Conservation (phyloP, 75 land plant genomes). For the Picea sitchensis region DNA sequence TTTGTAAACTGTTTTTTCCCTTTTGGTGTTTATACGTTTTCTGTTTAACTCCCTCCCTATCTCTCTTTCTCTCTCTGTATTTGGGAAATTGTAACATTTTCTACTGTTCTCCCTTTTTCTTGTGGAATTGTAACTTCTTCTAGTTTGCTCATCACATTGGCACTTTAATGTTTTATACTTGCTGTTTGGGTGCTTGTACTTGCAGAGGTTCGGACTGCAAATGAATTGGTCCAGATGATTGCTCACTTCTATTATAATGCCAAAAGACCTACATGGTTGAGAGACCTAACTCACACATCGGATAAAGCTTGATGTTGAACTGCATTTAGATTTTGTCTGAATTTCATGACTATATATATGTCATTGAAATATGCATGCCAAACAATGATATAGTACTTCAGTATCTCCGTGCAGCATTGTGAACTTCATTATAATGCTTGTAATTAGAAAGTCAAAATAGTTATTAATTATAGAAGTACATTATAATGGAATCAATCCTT, state of each 20-base stretch:
- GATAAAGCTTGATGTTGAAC: neutral
- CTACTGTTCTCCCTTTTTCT: neutral
- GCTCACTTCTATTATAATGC: slow-evolving; percentile 85
- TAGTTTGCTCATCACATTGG: neutral
- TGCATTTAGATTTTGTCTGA: neutral
- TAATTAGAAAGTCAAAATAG: neutral
- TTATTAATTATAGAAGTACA: neutral
- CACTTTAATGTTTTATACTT: neutral
- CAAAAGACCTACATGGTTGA: slow-evolving; percentile 65
- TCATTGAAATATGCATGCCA: neutral
- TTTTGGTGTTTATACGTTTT: neutral
- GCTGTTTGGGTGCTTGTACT: neutral
- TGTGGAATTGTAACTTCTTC: neutral
- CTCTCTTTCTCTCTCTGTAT: neutral
- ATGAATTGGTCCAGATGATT: slow-evolving; percentile 77
- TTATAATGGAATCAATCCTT: neutral
- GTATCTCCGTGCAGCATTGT: neutral
- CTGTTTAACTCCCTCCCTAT: neutral
- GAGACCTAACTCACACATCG: slow-evolving; percentile 4
- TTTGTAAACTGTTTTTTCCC: neutral
- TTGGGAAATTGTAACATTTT: neutral
- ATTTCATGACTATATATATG: neutral
- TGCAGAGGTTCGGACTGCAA: slow-evolving; percentile 60
- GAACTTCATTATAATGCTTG: neutral
- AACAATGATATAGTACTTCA: neutral